Conservation (phyloP, 768 basidiomycete genomes). For the Termitomyces titanicus region DNA sequence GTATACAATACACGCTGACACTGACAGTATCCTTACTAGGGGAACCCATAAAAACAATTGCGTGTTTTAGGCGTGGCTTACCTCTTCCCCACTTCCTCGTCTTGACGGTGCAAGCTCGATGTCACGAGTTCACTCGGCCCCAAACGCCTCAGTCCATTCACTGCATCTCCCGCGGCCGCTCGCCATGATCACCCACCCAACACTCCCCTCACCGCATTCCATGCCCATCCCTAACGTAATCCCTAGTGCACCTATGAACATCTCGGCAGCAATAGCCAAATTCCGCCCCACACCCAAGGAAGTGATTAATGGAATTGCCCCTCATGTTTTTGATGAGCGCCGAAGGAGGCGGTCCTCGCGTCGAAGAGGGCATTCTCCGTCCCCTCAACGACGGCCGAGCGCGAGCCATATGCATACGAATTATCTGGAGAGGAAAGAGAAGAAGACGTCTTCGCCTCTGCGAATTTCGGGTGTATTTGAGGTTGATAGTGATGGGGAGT, state of each 20-base stretch:
- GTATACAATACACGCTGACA: neutral
- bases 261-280: conserved; percentile 31
- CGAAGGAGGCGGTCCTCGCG: conserved; percentile 19
- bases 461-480: conserved; percentile 30
- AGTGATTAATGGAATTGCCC: conserved; percentile 41
- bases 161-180: conserved; percentile 1
- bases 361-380: conserved; percentile 18
- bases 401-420: conserved; percentile 1
- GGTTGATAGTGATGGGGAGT: conserved; percentile 29
- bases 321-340: conserved; percentile 42
- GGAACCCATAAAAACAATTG: conserved; percentile 6
- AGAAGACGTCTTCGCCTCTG: conserved; percentile 28
- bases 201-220: neutral
- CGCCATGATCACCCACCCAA: neutral
- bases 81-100: neutral
- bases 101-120: neutral
- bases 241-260: conserved; percentile 7
- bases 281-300: conserved; percentile 39
- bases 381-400: conserved; percentile 3
- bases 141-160: conserved; percentile 1
- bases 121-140: conserved; percentile 4
- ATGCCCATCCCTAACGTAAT: neutral
- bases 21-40: neutral
- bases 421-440: conserved; percentile 19
- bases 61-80: neutral